phyloP scores from a whole-genome alignment of 2,329 filamentous ascomycete species.

The Pseudodiploospora longispora region DNA sequence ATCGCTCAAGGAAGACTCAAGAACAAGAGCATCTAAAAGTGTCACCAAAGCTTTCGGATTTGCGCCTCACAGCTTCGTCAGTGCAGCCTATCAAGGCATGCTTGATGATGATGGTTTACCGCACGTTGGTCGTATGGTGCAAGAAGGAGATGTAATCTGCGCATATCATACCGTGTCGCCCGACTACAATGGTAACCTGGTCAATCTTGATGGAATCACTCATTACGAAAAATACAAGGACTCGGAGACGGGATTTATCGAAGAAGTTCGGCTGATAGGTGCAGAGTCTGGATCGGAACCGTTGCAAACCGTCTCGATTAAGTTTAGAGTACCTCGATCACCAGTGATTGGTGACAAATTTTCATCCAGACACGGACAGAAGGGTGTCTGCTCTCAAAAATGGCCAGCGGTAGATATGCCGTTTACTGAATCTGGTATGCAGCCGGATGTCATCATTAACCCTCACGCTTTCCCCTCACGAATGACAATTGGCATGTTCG shows the following conservation, averaged over 20 bases:
- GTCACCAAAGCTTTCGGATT: constrained; percentile 86
- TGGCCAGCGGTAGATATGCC: constrained; percentile 94
- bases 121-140: constrained; percentile 66
- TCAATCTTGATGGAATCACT: constrained; percentile 80
- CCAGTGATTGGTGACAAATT: constrained; percentile 98
- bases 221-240: constrained; percentile 95
- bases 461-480: constrained; percentile 98
- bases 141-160: constrained; percentile 75
- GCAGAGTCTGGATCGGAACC: constrained; percentile 76
- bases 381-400: constrained; percentile 93
- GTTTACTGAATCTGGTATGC: constrained; percentile 92
- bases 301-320: constrained; percentile 82
- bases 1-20: constrained; percentile 71
- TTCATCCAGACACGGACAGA: constrained; percentile 95
- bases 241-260: constrained; percentile 75
- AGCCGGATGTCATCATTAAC: constrained; percentile 98
- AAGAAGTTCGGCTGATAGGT: constrained; percentile 87
- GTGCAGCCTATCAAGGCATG: constrained; percentile 59
- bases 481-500: constrained; percentile 99
- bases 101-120: constrained; percentile 87
- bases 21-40: constrained; percentile 56
- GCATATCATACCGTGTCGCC: constrained; percentile 84
- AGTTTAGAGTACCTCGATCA: constrained; percentile 81
- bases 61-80: constrained; percentile 66
- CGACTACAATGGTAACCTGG: constrained; percentile 67